Percentiles rank a stretch among this genome's conserved stretches.
Conservation (phyloP, 1,284 basidiomycete genomes). For the Pisolithus thermaeus region DNA sequence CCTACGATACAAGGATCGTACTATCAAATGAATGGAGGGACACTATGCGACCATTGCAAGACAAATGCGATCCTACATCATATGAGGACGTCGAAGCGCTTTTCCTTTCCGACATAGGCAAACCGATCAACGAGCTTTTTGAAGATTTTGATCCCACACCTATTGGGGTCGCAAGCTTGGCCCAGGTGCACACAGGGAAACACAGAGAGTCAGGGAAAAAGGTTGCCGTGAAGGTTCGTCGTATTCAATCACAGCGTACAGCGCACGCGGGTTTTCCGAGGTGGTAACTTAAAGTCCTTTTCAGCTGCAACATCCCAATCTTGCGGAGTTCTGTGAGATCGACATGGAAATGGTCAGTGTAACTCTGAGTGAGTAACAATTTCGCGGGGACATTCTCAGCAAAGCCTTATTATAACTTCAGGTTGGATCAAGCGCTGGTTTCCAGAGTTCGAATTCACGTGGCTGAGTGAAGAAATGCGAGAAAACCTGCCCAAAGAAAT, state of each 20-base stretch:
- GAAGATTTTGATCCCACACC: conserved; percentile 85
- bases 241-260: neutral
- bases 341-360: conserved; percentile 87
- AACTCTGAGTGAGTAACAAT: conserved; percentile 47
- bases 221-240: conserved; percentile 84
- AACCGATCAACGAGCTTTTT: conserved; percentile 60
- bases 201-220: conserved; percentile 65
- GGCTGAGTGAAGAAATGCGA: conserved; percentile 92
- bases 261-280: neutral
- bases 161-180: conserved; percentile 91
- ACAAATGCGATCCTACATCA: conserved; percentile 78
- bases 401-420: conserved; percentile 18
- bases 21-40: conserved; percentile 80
- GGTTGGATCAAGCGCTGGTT: conserved; percentile 88
- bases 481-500: conserved; percentile 93
- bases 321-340: conserved; percentile 87
- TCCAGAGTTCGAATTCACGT: conserved; percentile 89
- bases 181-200: conserved; percentile 89
- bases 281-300: conserved; percentile 1
- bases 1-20: conserved; percentile 36
- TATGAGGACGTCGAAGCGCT: conserved; percentile 65
- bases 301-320: conserved; percentile 88
- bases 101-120: conserved; percentile 70
- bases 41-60: conserved; percentile 70
- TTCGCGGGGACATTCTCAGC: neutral